These are phyloP conservation scores for Leavenworthia alabamica DNA, from an alignment of 345 rosid genomes.

Conservation along the genomic window DNA sequence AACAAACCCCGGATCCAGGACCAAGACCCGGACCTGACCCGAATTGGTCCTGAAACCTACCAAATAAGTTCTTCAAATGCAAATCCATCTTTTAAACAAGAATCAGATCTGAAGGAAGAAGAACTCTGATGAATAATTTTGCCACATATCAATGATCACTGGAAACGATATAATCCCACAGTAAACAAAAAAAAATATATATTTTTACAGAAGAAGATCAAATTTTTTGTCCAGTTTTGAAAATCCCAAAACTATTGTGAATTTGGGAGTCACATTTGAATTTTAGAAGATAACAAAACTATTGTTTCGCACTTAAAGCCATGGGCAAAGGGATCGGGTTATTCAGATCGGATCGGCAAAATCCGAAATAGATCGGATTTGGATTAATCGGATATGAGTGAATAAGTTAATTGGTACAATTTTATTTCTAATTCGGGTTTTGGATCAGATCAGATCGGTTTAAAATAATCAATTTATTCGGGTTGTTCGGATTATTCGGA, in stretches of 20 bases:
- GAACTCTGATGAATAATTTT: background rate
- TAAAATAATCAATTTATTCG: too few species aligned
- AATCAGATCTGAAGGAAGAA: conserved; percentile 16
- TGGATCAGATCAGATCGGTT: too few species aligned
- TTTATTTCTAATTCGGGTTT: too few species aligned
- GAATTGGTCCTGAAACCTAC: conserved; percentile 60
- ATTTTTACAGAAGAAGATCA: background rate
- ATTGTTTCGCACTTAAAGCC: too few species aligned
- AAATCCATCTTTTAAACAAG: conserved; percentile 44
- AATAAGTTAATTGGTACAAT: too few species aligned
- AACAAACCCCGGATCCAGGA: conserved; percentile 58
- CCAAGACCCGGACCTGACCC: conserved; percentile 77
- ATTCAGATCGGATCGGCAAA: too few species aligned
- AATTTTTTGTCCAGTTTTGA: background rate
- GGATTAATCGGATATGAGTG: too few species aligned
- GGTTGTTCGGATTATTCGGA: too few species aligned
- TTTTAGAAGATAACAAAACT: too few species aligned
- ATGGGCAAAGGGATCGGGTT: too few species aligned
- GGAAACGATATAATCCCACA: background rate
- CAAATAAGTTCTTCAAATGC: conserved; percentile 59
- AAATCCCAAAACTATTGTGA: background rate
- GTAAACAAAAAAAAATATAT: background rate
- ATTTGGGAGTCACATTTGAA: background rate
- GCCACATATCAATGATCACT: background rate
- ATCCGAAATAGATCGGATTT: too few species aligned